Base-by-base conservation (phyloP, 2,329 filamentous ascomycete genomes). In the Colletotrichum spinosum region DNA sequence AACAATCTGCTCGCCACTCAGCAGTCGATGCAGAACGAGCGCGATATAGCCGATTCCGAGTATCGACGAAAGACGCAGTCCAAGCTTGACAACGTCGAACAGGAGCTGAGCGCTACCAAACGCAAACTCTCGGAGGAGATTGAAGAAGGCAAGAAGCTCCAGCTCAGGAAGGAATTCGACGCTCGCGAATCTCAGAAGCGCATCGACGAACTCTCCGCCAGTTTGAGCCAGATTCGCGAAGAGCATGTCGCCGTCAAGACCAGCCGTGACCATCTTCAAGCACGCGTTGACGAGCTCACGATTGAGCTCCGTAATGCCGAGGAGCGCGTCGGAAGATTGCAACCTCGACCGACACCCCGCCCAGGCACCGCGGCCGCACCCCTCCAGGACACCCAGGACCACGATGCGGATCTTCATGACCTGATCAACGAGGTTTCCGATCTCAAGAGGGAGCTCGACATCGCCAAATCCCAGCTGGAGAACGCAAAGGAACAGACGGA, bases 1-100 rank as follows among this genome's bases (percentile, higher is more conserved):
- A 97, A 95, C 77, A 90, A 89, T 61, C 84, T 97, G 38, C 88
- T 97, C 50, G 87, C 91, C 4, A 94, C 92, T 58, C 88, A 97
- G 54, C 95, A 98, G 73, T 94, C 89, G 13, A 84, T 98, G 39
- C 90, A 97, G 69, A 98, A 97, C 71, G 95, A 99, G 79, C 92
- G 94, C 44, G 94, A 97, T 72, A 86, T 96, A 53, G 83, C 89
- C 2, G 94, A 97, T 63, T 88, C 91, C 0, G 96, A 99, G 76
- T 88, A 86, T 25, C 89, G 92, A 69, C 90, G 95, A 59, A 89
- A 94, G 69, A 81, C 97, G 1, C 93, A 97, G 73, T 80, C 84
- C 12, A 92, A 90, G 69, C 87, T 94, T 33, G 94, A 98, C 70
- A 83, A 84, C 11, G 81, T 98, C 8, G 94, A 97, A 72, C 82